These are phyloP conservation scores for Debaryomyces nepalensis DNA, from an alignment of 1,139 yeast species.

Conservation along the genomic window DNA sequence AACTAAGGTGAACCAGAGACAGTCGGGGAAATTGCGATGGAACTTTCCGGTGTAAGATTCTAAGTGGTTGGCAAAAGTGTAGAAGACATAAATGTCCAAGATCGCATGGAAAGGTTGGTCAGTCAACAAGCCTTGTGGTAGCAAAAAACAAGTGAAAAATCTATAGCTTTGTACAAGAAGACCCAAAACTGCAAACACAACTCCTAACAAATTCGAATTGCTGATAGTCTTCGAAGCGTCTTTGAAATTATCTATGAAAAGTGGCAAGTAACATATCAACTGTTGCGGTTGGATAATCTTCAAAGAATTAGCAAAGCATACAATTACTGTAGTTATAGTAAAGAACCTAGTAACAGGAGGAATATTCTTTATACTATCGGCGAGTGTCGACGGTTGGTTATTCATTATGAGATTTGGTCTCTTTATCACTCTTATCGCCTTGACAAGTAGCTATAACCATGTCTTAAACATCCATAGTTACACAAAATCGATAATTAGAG, in stretches of 20 bases:
- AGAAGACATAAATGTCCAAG: conserved; percentile 60
- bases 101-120: conserved; percentile 50
- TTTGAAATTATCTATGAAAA: conserved; percentile 14
- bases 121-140: conserved; percentile 40
- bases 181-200: conserved; percentile 14
- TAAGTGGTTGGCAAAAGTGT: conserved; percentile 59
- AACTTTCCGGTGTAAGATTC: conserved; percentile 56
- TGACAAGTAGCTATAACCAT: no score
- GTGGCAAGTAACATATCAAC: conserved; percentile 18
- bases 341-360: conserved; percentile 55
- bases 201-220: conserved; percentile 8
- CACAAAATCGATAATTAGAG: no score
- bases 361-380: conserved; percentile 38
- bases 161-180: conserved; percentile 44
- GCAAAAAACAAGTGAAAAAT: conserved; percentile 52
- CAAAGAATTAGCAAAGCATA: conserved; percentile 33
- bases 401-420: conserved; percentile 7
- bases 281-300: conserved; percentile 20
- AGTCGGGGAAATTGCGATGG: conserved; percentile 57
- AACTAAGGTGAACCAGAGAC: conserved; percentile 55
- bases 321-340: conserved; percentile 40
- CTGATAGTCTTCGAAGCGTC: conserved; percentile 9
- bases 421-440: neutral
- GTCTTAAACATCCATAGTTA: no score
- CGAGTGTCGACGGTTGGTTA: conserved; percentile 20